A percentile compares a stretch with the other conserved stretches of the same genome.
Evolutionary conservation across 2,329 filamentous ascomycete species (phyloP).

Genomic region (Penicillium capsulatum): DNA sequence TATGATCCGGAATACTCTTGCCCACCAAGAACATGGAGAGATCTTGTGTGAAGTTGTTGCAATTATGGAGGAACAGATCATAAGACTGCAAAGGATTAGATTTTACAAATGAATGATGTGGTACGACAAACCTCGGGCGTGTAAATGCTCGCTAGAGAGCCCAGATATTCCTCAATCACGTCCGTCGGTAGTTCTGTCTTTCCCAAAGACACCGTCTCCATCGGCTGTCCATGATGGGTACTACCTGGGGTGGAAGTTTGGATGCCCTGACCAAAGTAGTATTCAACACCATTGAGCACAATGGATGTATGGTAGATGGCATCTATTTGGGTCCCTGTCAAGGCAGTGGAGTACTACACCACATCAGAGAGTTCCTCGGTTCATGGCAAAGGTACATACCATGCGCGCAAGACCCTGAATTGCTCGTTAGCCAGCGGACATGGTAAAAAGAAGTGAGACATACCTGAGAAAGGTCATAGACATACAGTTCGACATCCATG

Average conservation of each 20-base stretch:
- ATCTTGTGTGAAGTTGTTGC: slow-evolving; percentile 96
- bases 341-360: slow-evolving; percentile 51
- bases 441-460: too few relatives aligned
- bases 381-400: slow-evolving; percentile 30
- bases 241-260: slow-evolving; percentile 74
- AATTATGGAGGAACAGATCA: slow-evolving; percentile 86
- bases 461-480: slow-evolving; percentile 70
- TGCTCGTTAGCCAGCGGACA: too few relatives aligned
- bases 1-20: slow-evolving; percentile 81
- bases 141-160: slow-evolving; percentile 77
- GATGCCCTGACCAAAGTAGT: slow-evolving; percentile 84
- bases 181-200: slow-evolving; percentile 74
- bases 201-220: slow-evolving; percentile 72
- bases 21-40: slow-evolving; percentile 85
- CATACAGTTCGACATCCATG: slow-evolving; percentile 73
- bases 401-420: slow-evolving; percentile 52
- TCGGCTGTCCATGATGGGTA: slow-evolving; percentile 80
- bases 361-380: slow-evolving; percentile 11
- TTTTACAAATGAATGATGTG: not conserved
- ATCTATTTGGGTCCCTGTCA: slow-evolving; percentile 71
- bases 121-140: slow-evolving; percentile 61
- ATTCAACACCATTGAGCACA: slow-evolving; percentile 78
- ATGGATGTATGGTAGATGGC: slow-evolving; percentile 95
- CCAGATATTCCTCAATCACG: slow-evolving; percentile 79
- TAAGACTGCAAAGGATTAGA: slow-evolving; percentile 60